These are phyloP conservation scores for Arabidopsis lyrata DNA, from an alignment of 441 rosid genomes.

Conservation along the genomic window DNA sequence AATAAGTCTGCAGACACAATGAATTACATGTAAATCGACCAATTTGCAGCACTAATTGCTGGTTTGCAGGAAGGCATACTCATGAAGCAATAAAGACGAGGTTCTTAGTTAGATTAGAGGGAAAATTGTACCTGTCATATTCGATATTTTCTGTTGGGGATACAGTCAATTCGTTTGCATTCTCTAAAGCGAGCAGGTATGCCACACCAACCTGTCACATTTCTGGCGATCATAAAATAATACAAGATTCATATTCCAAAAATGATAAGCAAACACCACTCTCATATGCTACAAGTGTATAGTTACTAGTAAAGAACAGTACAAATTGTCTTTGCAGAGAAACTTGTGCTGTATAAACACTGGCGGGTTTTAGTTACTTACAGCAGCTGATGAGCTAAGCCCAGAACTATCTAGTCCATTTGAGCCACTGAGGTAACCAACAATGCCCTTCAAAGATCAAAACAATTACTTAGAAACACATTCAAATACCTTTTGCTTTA, in stretches of 20 bases:
- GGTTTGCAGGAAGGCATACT: slow-evolving; percentile 23
- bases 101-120: slow-evolving; percentile 4
- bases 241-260: slow-evolving; percentile 37
- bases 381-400: slow-evolving; percentile 99
- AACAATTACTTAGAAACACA: slow-evolving; percentile 32
- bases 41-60: slow-evolving; percentile 30
- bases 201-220: slow-evolving; percentile 89
- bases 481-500: slow-evolving; percentile 15
- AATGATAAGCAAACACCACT: slow-evolving; percentile 19
- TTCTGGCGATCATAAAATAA: slow-evolving; percentile 43
- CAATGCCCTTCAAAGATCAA: slow-evolving; percentile 74
- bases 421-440: slow-evolving; percentile 85
- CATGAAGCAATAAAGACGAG: slow-evolving; percentile 22
- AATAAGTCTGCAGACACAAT: slow-evolving; percentile 65
- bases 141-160: slow-evolving; percentile 83
- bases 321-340: slow-evolving; percentile 7
- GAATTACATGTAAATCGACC: slow-evolving; percentile 18
- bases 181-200: slow-evolving; percentile 87
- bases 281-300: slow-evolving; percentile 18
- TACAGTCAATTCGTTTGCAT: slow-evolving; percentile 68
- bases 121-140: slow-evolving; percentile 71
- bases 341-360: slow-evolving; percentile 18
- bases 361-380: slow-evolving; percentile 54
- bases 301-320: slow-evolving; percentile 10
- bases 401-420: slow-evolving; percentile 94